phyloP scores from a whole-genome alignment of 768 basidiomycete genomes.

The Leccinum uliginosum region DNA sequence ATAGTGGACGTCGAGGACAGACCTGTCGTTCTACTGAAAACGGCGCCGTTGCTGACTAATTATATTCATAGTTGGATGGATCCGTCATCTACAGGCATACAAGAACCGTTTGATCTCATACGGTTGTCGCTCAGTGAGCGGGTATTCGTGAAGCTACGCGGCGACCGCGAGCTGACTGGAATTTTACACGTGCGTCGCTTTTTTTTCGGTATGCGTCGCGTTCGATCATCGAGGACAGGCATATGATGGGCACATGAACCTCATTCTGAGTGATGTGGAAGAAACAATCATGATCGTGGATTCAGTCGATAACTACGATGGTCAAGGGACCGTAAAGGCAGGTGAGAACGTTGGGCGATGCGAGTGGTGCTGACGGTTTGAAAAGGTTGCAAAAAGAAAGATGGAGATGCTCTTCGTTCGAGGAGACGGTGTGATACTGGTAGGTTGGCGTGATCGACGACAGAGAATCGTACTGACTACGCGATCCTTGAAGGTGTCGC shows the following conservation, averaged over 20 bases:
- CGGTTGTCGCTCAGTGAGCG: conserved; percentile 94
- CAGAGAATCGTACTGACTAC: conserved; percentile 9
- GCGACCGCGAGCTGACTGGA: conserved; percentile 88
- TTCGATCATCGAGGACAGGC: conserved; percentile 52
- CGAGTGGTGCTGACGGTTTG: neutral
- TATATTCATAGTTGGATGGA: conserved; percentile 48
- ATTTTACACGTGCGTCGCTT: conserved; percentile 77
- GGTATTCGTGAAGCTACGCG: conserved; percentile 95
- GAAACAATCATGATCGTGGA: conserved; percentile 98
- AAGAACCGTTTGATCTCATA: conserved; percentile 97
- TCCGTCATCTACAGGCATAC: conserved; percentile 67
- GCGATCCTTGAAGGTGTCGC: conserved; percentile 56
- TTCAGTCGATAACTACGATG: conserved; percentile 56
- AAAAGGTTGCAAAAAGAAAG: conserved; percentile 84
- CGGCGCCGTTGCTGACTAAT: conserved; percentile 23
- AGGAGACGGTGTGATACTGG: conserved; percentile 95
- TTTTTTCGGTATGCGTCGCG: neutral
- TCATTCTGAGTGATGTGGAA: conserved; percentile 96
- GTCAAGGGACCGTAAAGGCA: conserved; percentile 64
- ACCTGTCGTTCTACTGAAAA: conserved; percentile 24
- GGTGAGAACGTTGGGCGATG: conserved; percentile 6
- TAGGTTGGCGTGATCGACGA: conserved; percentile 35
- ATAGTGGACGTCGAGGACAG: conserved; percentile 38
- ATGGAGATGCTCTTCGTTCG: conserved; percentile 98
- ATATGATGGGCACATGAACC: conserved; percentile 99